A percentile compares a stretch with the other conserved stretches of the same genome.
phyloP scores from a whole-genome alignment of 192 early-diverging fungal species.

The Gamsiella multidivaricata region DNA sequence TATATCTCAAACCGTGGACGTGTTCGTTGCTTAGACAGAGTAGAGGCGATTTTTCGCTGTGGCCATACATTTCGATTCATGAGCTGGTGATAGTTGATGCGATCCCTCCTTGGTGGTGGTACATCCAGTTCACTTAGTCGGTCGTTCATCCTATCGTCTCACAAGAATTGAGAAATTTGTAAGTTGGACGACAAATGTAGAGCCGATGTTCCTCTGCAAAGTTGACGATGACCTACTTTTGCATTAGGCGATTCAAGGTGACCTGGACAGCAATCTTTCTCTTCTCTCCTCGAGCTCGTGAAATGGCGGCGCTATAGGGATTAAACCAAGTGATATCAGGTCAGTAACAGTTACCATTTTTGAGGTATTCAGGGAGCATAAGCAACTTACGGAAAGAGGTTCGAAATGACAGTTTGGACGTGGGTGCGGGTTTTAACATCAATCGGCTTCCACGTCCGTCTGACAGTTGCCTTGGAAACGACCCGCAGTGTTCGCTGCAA shows the following conservation, averaged over 20 bases:
- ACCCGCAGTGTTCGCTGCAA: constrained; percentile 35
- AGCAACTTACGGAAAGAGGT: constrained; percentile 32
- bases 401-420: constrained; percentile 20
- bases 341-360: too few relatives aligned
- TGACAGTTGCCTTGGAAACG: constrained; percentile 31
- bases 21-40: too few relatives aligned
- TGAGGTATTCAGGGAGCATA: too few relatives aligned
- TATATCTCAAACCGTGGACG: neutral
- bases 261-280: constrained; percentile 40
- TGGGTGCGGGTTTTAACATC: constrained; percentile 36
- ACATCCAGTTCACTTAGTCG: constrained; percentile 40
- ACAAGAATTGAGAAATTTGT: neutral
- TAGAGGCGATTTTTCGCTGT: too few relatives aligned
- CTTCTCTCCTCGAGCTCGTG: constrained; percentile 32
- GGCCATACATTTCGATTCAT: constrained; percentile 32
- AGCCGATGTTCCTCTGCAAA: neutral
- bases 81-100: constrained; percentile 24
- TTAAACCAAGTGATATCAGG: too few relatives aligned
- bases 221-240: constrained; percentile 19
- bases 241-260: constrained; percentile 31
- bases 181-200: neutral
- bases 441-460: constrained; percentile 34
- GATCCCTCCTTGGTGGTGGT: constrained; percentile 11
- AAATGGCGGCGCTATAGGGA: constrained; percentile 35
- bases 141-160: constrained; percentile 30